Base-by-base conservation (phyloP, 805 yeast genomes). In the Ascoidea rubescens region DNA sequence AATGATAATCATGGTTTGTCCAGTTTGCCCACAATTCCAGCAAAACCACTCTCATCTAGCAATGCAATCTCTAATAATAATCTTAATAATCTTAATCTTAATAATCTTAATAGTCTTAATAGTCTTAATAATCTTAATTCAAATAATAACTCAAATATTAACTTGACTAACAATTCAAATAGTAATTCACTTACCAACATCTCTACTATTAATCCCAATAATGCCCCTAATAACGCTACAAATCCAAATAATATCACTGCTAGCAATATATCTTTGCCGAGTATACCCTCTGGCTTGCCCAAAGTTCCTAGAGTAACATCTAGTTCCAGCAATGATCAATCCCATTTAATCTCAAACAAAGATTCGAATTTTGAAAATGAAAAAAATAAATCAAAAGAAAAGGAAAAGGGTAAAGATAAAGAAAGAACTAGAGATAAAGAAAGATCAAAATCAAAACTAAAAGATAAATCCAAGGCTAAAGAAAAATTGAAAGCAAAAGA, bases 21-120 rank as follows among this genome's bases (percentile, higher is more conserved):
- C 5, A 55, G 55, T 46, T 55, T 63, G 54, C 67, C 65, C 12
- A 56, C 50, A 45, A 55, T 57, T 56, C 62, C 60, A 49, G 52
- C 47, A 49, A 57, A 31, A 33, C 52, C 30, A 17, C 31, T 43
- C 28, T 21, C 28, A 21, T 31, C 54, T 50, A 17, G 12, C 30
- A 30, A 7, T 45, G 44, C 16, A 30, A 43, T 17, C 30, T 42
- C 5, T 49, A 37, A 33, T 10, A 42, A n/a, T 21, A 12, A 17
- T n/a, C 14, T 46, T 12, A 46, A 46, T 21, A 8, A 45, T n/a
- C 12, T 17, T 7, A 47, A 47, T 28, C 14, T 46, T 12, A 46
- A 46, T 21, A 8, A 45, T n/a, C 12, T 17, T 7, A 47, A 47
- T 21, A 12, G 4, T n/a, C 14, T 46, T 12, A 46, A 46, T 12